phyloP scores from a whole-genome alignment of 495 filamentous ascomycete species.

The Hyaloscypha bicolor region DNA sequence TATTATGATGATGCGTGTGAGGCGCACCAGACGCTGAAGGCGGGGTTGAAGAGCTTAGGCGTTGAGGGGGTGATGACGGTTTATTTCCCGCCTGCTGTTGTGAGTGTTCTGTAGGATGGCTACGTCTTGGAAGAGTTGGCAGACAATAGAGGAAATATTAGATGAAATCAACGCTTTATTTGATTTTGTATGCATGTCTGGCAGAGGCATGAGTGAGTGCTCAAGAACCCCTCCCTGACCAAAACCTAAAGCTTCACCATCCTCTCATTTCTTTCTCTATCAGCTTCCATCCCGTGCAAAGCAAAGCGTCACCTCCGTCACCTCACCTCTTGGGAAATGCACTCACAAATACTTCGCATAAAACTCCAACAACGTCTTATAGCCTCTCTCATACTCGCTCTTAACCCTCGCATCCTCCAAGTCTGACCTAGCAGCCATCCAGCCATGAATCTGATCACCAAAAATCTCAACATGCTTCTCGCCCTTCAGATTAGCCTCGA shows the following conservation, averaged over 20 bases:
- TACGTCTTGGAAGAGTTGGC: not conserved
- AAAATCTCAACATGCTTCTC: constrained; percentile 82
- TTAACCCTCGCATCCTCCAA: constrained; percentile 66
- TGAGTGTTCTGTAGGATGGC: not conserved
- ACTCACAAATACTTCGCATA: constrained; percentile 72
- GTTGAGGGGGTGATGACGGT: constrained; percentile 21
- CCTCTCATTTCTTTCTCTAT: not conserved
- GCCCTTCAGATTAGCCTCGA: constrained; percentile 64
- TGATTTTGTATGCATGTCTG: not conserved
- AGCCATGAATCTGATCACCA: constrained; percentile 82
- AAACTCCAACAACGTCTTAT: constrained; percentile 73
- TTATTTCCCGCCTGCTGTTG: constrained; percentile 14
- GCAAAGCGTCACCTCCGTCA: not conserved
- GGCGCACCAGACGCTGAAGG: constrained; percentile 25
- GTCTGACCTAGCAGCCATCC: constrained; percentile 81
- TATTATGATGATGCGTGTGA: constrained; percentile 68
- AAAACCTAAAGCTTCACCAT: not conserved
- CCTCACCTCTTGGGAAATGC: not conserved
- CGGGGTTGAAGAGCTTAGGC: constrained; percentile 12
- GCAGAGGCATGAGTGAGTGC: not conserved
- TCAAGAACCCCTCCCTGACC: not conserved
- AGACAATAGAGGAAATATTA: not conserved
- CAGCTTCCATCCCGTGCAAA: not conserved
- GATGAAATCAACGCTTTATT: not conserved
- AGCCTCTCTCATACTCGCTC: constrained; percentile 79